Evolutionary conservation across 768 basidiomycete species (phyloP).

Genomic region (Amyloporia xantha): DNA sequence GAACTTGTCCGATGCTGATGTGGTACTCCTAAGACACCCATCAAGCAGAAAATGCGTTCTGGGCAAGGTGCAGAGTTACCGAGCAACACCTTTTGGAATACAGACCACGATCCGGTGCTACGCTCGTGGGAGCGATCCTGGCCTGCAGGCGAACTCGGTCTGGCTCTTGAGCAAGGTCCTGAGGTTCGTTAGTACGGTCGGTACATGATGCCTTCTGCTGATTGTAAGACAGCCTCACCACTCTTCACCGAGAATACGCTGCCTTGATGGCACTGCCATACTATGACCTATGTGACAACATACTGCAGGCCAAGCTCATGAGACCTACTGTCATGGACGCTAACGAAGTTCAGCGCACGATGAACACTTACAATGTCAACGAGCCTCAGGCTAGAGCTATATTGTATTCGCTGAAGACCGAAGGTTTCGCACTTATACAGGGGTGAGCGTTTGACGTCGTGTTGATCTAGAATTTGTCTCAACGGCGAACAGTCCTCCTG

Average conservation of each 20-base stretch:
- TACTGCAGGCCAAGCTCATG: constrained; percentile 63
- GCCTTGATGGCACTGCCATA: constrained; percentile 78
- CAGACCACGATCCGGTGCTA: constrained; percentile 58
- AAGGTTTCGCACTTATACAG: constrained; percentile 90
- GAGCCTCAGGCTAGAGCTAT: constrained; percentile 94
- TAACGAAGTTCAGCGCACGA: constrained; percentile 54
- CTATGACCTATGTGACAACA: constrained; percentile 68
- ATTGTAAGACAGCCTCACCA: constrained; percentile 62
- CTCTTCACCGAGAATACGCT: constrained; percentile 86
- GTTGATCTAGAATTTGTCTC: too few species aligned
- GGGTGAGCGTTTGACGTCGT: constrained; percentile 74
- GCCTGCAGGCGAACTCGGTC: constrained; percentile 52
- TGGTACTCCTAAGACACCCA: constrained; percentile 69
- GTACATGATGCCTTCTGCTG: background rate
- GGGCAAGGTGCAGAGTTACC: constrained; percentile 61
- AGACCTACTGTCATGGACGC: constrained; percentile 36
- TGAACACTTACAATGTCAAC: constrained; percentile 72
- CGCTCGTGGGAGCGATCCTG: constrained; percentile 41
- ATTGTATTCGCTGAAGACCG: constrained; percentile 55
- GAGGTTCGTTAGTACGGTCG: constrained; percentile 46
- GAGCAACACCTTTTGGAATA: constrained; percentile 35
- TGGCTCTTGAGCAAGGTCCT: constrained; percentile 80
- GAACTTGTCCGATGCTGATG: constrained; percentile 74
- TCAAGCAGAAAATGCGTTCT: constrained; percentile 50
- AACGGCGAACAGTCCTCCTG: constrained; percentile 66